Percentiles rank a stretch among this genome's conserved stretches.
phyloP scores from a whole-genome alignment of 148 eudicot species.

The Amaranthus hypochondriacus region DNA sequence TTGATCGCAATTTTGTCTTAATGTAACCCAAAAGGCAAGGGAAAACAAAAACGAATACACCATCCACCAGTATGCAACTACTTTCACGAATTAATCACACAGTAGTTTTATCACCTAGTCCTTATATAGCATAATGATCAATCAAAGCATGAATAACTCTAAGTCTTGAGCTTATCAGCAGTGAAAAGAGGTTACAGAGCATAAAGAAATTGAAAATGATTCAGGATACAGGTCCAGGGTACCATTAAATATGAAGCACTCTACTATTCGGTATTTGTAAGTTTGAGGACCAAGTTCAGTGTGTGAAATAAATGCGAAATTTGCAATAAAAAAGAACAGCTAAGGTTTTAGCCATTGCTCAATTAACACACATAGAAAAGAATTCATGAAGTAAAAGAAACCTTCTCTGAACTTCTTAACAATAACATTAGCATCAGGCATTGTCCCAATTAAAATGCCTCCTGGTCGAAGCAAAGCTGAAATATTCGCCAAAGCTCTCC shows the following conservation, averaged over 20 bases:
- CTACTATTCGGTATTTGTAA: too few species aligned
- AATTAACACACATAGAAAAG: not conserved
- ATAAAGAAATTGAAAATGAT: too few species aligned
- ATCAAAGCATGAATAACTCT: not conserved
- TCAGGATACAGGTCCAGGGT: too few species aligned
- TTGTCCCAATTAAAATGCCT: conserved; percentile 92
- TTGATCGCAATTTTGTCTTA: not conserved
- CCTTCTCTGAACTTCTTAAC: conserved; percentile 92
- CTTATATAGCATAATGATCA: not conserved
- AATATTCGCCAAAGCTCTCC: conserved; percentile 92
- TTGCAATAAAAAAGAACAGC: not conserved
- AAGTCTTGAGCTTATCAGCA: not conserved
- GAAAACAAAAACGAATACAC: too few species aligned
- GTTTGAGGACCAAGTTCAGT: not conserved
- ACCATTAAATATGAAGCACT: too few species aligned
- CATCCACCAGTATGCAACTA: too few species aligned
- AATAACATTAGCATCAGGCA: conserved; percentile 99
- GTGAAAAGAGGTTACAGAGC: too few species aligned
- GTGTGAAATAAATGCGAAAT: not conserved
- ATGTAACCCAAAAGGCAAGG: too few species aligned
- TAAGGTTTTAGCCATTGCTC: not conserved
- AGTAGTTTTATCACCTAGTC: not conserved
- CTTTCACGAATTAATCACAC: not conserved
- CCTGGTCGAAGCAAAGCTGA: conserved; percentile 97
- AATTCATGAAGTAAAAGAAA: conserved; percentile 7